These are phyloP conservation scores for Nakaseomyces kungkrabaensis DNA, from an alignment of 1,139 yeast species.

Conservation along the genomic window DNA sequence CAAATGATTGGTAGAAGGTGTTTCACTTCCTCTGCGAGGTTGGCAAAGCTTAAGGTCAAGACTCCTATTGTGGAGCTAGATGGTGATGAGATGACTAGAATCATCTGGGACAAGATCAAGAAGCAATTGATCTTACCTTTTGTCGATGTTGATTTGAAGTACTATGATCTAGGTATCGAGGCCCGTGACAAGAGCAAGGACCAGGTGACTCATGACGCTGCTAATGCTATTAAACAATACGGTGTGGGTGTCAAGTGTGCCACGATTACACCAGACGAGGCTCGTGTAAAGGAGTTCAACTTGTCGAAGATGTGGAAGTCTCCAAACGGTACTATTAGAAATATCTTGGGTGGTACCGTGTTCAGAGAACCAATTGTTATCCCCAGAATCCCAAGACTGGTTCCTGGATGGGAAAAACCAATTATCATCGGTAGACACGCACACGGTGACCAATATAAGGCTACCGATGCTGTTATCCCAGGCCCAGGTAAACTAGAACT, in stretches of 20 bases:
- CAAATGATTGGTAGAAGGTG: conserved; percentile 11
- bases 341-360: conserved; percentile 73
- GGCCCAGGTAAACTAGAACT: conserved; percentile 61
- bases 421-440: conserved; percentile 83
- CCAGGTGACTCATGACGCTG: conserved; percentile 65
- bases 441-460: conserved; percentile 76
- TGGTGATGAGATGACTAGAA: conserved; percentile 82
- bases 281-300: conserved; percentile 63
- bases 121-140: conserved; percentile 61
- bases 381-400: conserved; percentile 63
- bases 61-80: conserved; percentile 74
- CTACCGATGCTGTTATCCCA: conserved; percentile 61
- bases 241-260: conserved; percentile 85
- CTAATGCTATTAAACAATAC: conserved; percentile 60
- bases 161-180: conserved; percentile 65
- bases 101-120: conserved; percentile 71
- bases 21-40: conserved; percentile 13
- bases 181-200: conserved; percentile 66
- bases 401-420: conserved; percentile 74
- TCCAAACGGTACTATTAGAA: conserved; percentile 78
- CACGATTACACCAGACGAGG: conserved; percentile 78
- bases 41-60: conserved; percentile 49
- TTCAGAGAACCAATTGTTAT: conserved; percentile 77
- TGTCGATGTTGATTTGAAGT: conserved; percentile 61
- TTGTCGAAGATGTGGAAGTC: conserved; percentile 79